Percentiles rank a stretch among this genome's conserved stretches.
Conservation (phyloP, 2,329 filamentous ascomycete species). For the Colletotrichum brevisporum region DNA sequence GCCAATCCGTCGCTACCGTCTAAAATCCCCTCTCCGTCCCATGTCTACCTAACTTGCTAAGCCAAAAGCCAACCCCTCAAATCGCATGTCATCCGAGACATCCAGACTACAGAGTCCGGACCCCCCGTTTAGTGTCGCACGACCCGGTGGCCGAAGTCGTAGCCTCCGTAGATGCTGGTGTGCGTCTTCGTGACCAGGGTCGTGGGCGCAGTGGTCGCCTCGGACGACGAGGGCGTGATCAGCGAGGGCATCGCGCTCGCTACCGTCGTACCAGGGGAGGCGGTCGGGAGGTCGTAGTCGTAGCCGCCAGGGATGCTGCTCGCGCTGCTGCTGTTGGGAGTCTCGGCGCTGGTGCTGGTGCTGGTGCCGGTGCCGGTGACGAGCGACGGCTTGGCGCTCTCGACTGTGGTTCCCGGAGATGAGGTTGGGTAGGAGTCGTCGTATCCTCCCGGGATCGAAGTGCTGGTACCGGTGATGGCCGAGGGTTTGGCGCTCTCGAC, state of each 20-base stretch:
- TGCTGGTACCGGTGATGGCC: background rate
- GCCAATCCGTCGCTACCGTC: background rate
- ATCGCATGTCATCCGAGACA: too few relatives aligned
- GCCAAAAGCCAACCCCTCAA: too few relatives aligned
- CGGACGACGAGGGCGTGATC: conserved; percentile 4
- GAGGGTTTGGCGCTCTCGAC: conserved; percentile 26
- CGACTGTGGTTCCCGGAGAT: conserved; percentile 5
- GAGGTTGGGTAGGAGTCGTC: conserved; percentile 1
- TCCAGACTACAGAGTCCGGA: too few relatives aligned
- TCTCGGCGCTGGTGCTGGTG: background rate
- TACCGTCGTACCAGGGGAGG: conserved; percentile 10
- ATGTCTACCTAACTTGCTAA: background rate
- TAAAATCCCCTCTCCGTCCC: background rate
- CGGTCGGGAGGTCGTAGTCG: background rate
- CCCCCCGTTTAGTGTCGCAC: background rate
- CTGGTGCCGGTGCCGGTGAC: background rate
- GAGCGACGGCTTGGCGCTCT: background rate
- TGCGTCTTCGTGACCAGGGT: conserved; percentile 22
- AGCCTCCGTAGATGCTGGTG: conserved; percentile 8
- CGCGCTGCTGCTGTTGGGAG: background rate
- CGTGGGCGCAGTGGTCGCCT: background rate
- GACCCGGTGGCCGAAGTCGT: conserved; percentile 8
- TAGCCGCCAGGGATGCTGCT: conserved; percentile 10
- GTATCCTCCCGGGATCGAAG: conserved; percentile 23
- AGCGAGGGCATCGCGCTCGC: conserved; percentile 26